Conservation (phyloP, 768 basidiomycete species). For the Macrolepiota dolichaula region DNA sequence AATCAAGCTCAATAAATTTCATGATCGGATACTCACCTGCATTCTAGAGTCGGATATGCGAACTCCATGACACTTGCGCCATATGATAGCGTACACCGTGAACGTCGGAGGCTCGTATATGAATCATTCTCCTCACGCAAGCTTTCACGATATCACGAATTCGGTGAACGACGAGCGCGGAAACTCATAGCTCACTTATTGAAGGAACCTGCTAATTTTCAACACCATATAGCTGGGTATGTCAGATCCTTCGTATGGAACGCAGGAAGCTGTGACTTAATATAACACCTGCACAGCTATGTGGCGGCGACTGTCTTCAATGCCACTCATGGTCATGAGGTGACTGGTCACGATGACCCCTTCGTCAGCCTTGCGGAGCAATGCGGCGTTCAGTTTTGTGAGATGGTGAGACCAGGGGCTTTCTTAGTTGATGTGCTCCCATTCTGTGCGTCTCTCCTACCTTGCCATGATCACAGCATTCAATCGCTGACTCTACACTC, state of each 20-base stretch:
- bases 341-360: constrained; percentile 6
- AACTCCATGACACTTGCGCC: constrained; percentile 6
- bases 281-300: constrained; percentile 3
- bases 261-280: neutral
- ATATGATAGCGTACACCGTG: constrained; percentile 2
- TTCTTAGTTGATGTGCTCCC: constrained; percentile 14
- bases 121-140: constrained; percentile 10
- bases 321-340: constrained; percentile 8
- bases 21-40: neutral
- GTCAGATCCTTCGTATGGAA: neutral
- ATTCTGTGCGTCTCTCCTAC: neutral
- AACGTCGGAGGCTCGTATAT: constrained; percentile 9
- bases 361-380: constrained; percentile 9
- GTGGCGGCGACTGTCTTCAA: constrained; percentile 7
- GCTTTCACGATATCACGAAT: constrained; percentile 7
- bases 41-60: constrained; percentile 8
- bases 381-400: constrained; percentile 7
- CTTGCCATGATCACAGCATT: neutral
- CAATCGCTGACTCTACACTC: neutral
- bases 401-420: constrained; percentile 11
- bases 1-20: neutral
- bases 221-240: constrained; percentile 2
- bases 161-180: constrained; percentile 2
- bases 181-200: constrained; percentile 3
- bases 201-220: constrained; percentile 3